Percentiles rank a stretch among this genome's conserved stretches.
phyloP scores from a whole-genome alignment of 768 basidiomycete genomes.

The Serendipita indica region DNA sequence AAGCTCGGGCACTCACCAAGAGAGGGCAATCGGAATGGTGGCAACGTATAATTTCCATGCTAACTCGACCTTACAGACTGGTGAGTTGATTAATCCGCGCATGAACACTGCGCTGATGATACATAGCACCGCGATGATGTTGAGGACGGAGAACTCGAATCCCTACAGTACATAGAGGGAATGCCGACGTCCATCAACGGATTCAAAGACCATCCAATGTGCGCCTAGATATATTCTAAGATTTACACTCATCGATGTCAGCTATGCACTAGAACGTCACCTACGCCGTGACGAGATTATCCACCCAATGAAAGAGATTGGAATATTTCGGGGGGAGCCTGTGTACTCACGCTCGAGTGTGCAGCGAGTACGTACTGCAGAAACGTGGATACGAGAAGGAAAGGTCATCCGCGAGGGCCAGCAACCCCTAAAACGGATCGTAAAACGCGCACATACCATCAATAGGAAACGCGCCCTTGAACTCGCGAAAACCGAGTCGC shows the following conservation, averaged over 20 bases:
- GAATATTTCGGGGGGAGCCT: constrained; percentile 82
- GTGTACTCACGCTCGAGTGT: constrained; percentile 81
- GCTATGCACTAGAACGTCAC: constrained; percentile 76
- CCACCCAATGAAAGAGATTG: constrained; percentile 64
- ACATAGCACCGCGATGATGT: constrained; percentile 76
- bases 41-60: constrained; percentile 45
- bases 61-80: constrained; percentile 67
- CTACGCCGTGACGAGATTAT: constrained; percentile 79
- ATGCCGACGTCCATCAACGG: constrained; percentile 86
- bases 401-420: constrained; percentile 52
- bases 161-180: constrained; percentile 64
- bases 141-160: constrained; percentile 79
- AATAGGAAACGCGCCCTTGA: constrained; percentile 61
- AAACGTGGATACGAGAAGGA: constrained; percentile 90
- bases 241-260: constrained; percentile 19
- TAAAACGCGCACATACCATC: constrained; percentile 70
- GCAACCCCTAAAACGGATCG: constrained; percentile 83
- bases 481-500: constrained; percentile 31
- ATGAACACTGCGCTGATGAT: constrained; percentile 9
- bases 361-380: constrained; percentile 73
- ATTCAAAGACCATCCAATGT: constrained; percentile 95
- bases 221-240: constrained; percentile 9
- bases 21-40: constrained; percentile 71
- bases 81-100: constrained; percentile 28
- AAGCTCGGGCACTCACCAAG: constrained; percentile 51